Percentiles rank a stretch among this genome's conserved stretches.
phyloP scores from a whole-genome alignment of 176 grass and related monocot species.

The Aegilops tauschii region DNA sequence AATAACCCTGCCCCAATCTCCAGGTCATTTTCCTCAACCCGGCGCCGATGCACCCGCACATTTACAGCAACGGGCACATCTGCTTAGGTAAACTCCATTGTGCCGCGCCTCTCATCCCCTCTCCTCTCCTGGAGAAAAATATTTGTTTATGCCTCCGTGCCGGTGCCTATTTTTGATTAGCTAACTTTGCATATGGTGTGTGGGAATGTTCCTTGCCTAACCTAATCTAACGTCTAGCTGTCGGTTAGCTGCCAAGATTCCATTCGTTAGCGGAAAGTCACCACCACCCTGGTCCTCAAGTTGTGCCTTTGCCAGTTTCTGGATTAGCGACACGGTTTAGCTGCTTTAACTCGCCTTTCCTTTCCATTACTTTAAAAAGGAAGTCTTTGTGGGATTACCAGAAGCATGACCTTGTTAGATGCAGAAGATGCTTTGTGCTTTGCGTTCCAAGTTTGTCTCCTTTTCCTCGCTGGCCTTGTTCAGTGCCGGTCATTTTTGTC shows the following conservation, averaged over 20 bases:
- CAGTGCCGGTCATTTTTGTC: background rate
- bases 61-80: conserved; percentile 97
- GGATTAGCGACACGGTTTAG: conserved; percentile 12
- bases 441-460: background rate
- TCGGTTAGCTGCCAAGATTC: conserved; percentile 45
- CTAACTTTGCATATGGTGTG: background rate
- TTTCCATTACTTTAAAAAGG: background rate
- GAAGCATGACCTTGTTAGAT: background rate
- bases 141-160: conserved; percentile 1
- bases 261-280: conserved; percentile 29
- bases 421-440: background rate
- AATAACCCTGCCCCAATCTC: background rate
- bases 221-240: conserved; percentile 33
- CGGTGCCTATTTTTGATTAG: conserved; percentile 7
- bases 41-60: conserved; percentile 85
- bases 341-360: conserved; percentile 5
- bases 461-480: background rate
- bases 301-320: conserved; percentile 17
- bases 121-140: background rate
- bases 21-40: conserved; percentile 95
- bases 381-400: background rate
- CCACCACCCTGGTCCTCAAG: conserved; percentile 18
- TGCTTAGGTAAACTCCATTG: conserved; percentile 75
- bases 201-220: conserved; percentile 41
- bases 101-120: background rate